A percentile compares a stretch with the other conserved stretches of the same genome.
These are phyloP conservation scores for Dactylellina sp. DNA, from an alignment of 2,329 filamentous ascomycete genomes.

Conservation along the genomic window DNA sequence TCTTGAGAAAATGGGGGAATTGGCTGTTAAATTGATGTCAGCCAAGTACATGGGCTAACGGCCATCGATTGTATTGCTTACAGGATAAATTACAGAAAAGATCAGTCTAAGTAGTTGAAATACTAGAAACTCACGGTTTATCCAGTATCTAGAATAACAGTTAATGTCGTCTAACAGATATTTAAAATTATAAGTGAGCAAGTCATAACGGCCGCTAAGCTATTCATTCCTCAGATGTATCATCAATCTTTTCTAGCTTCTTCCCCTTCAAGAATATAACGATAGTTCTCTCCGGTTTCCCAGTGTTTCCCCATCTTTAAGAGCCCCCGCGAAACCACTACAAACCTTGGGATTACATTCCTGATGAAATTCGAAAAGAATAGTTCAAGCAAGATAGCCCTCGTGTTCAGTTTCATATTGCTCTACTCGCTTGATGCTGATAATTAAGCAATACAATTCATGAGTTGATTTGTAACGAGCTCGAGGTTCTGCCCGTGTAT, in stretches of 20 bases:
- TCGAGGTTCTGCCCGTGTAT: too few species aligned
- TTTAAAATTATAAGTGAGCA: not conserved
- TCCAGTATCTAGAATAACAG: not conserved
- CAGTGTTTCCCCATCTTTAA: not conserved
- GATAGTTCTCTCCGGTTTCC: not conserved
- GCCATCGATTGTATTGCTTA: too few species aligned
- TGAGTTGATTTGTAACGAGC: too few species aligned
- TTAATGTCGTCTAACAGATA: not conserved
- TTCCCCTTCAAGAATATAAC: slow-evolving; percentile 1
- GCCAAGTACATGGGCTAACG: too few species aligned
- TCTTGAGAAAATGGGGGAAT: slow-evolving; percentile 2
- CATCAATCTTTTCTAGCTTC: slow-evolving; percentile 4
- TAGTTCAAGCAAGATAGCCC: too few species aligned
- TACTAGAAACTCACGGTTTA: not conserved
- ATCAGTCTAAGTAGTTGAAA: too few species aligned
- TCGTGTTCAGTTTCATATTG: too few species aligned
- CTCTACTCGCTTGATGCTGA: too few species aligned
- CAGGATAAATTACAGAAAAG: too few species aligned
- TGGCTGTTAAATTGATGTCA: not conserved
- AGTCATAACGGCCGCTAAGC: not conserved
- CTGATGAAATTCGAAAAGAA: too few species aligned
- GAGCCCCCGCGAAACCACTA: not conserved
- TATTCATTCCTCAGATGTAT: not conserved
- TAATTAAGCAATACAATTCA: too few species aligned
- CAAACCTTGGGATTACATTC: too few species aligned